Conservation (phyloP, 345 rosid species). For the Lumnitzera littorea region DNA sequence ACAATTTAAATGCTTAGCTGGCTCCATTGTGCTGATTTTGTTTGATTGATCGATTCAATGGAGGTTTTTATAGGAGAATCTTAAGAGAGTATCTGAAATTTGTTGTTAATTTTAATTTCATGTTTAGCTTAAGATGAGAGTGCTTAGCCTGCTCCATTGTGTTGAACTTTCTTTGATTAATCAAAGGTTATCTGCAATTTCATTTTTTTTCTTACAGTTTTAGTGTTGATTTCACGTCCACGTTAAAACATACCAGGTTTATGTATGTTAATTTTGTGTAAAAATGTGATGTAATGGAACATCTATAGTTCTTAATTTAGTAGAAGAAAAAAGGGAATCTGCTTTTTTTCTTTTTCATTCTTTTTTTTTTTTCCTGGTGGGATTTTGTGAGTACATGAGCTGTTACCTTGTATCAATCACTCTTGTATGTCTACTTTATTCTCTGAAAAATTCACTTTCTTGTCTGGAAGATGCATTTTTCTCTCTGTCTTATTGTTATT, state of each 20-base stretch:
- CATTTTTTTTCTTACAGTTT: conserved; percentile 13
- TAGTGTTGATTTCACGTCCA: conserved; percentile 20
- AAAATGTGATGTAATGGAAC: neutral
- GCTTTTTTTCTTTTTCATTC: conserved; percentile 46
- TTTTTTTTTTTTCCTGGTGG: conserved; percentile 49
- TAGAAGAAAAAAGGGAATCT: conserved; percentile 59
- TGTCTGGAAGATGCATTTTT: conserved; percentile 47
- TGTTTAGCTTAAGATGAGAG: too few species aligned
- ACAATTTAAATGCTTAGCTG: too few species aligned
- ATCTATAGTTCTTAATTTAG: conserved; percentile 3
- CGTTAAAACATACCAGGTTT: conserved; percentile 20
- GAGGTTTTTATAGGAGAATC: too few species aligned
- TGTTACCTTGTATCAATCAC: conserved; percentile 41
- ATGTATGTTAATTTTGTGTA: conserved; percentile 13
- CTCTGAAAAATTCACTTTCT: conserved; percentile 91
- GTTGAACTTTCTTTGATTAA: too few species aligned
- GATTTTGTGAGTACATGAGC: conserved; percentile 18
- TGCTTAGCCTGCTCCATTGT: too few species aligned
- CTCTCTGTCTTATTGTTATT: conserved; percentile 37
- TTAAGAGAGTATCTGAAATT: too few species aligned
- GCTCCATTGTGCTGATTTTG: too few species aligned
- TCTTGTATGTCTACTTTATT: conserved; percentile 60
- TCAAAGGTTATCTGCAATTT: conserved; percentile 28
- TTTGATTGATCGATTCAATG: too few species aligned
- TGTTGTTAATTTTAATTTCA: too few species aligned